phyloP scores from a whole-genome alignment of 192 early-diverging fungal genomes.

The Diversispora eburnea region DNA sequence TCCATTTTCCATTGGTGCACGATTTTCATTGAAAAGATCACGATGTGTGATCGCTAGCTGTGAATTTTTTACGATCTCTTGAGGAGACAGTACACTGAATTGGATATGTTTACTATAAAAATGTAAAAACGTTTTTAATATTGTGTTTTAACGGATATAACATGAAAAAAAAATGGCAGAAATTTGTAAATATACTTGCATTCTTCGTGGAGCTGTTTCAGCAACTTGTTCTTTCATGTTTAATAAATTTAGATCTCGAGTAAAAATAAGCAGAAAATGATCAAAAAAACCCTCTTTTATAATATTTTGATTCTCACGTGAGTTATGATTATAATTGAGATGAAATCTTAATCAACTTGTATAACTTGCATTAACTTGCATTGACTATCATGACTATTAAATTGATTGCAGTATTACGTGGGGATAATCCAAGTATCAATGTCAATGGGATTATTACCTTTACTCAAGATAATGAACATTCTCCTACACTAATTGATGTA shows the following conservation, averaged over 20 bases:
- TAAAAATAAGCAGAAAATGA: too few relatives aligned
- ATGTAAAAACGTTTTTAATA: neutral
- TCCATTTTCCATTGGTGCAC: constrained; percentile 79
- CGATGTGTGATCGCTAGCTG: constrained; percentile 90
- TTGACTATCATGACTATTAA: neutral
- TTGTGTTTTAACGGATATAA: neutral
- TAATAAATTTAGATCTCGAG: neutral
- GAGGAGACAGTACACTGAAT: constrained; percentile 90
- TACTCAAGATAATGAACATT: constrained; percentile 58
- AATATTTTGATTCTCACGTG: neutral
- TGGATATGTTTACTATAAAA: constrained; percentile 81
- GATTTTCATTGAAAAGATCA: constrained; percentile 74
- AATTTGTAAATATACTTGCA: neutral
- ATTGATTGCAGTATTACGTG: neutral
- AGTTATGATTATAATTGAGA: neutral
- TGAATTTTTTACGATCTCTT: constrained; percentile 82
- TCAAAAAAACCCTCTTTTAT: too few relatives aligned
- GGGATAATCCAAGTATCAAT: neutral
- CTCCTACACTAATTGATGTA: constrained; percentile 53
- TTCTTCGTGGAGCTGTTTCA: constrained; percentile 41
- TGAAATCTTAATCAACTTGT: too few relatives aligned
- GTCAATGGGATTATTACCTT: constrained; percentile 72
- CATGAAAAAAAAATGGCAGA: neutral
- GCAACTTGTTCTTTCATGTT: constrained; percentile 78
- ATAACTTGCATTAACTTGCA: too few relatives aligned